Percentiles rank a stretch among this genome's conserved stretches.
Evolutionary conservation across 306 rosid species (phyloP).

Genomic region (Gastrolobium villosum): DNA sequence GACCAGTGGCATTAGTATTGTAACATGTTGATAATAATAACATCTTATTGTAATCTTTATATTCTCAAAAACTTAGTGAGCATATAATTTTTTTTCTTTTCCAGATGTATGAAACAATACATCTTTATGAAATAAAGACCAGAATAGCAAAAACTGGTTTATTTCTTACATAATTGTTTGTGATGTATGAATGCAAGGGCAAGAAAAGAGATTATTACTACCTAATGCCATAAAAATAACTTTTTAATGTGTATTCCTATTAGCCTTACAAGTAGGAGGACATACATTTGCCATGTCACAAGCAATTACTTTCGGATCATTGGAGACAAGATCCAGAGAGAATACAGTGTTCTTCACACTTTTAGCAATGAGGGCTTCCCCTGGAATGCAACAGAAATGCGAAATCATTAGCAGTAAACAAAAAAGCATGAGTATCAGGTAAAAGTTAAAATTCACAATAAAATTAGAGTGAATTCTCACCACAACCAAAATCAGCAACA

Average conservation of each 20-base stretch:
- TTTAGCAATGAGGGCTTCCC: conserved; percentile 90
- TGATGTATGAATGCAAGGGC: conserved; percentile 3
- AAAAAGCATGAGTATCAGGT: not conserved
- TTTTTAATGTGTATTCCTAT: not conserved
- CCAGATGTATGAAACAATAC: conserved; percentile 11
- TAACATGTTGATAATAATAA: conserved; percentile 2
- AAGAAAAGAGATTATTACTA: conserved; percentile 14
- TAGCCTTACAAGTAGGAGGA: conserved; percentile 39
- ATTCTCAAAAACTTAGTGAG: not conserved
- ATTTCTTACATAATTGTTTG: conserved; percentile 4
- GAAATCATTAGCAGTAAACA: conserved; percentile 32
- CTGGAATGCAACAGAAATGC: conserved; percentile 55
- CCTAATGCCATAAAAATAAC: not conserved
- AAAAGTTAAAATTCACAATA: not conserved
- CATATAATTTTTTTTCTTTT: conserved; percentile 7
- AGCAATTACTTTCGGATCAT: conserved; percentile 79
- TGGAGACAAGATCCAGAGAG: conserved; percentile 92
- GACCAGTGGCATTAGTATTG: not conserved
- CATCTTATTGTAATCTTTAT: not conserved
- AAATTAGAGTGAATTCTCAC: conserved; percentile 57
- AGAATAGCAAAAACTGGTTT: conserved; percentile 15
- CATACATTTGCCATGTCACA: conserved; percentile 95
- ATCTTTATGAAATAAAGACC: not conserved
- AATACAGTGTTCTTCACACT: conserved; percentile 84
- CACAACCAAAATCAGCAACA: conserved; percentile 98